A percentile compares a stretch with the other conserved stretches of the same genome.
Conservation (phyloP, 2,329 filamentous ascomycete genomes). For the Diatrype stigma region DNA sequence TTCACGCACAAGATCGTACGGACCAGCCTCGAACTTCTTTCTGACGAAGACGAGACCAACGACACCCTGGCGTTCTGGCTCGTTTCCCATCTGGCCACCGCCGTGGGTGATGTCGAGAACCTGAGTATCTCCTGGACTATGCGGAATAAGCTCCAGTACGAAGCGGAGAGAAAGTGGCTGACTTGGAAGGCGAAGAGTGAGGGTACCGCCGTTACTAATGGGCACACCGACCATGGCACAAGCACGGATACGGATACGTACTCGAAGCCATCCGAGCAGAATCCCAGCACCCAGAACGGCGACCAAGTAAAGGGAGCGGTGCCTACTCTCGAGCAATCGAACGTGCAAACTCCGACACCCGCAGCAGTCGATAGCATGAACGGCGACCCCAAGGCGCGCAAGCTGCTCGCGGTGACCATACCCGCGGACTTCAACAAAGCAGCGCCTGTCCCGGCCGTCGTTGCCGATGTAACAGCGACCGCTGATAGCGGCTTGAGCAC, state of each 20-base stretch:
- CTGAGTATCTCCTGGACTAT: conserved; percentile 19
- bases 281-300: no score
- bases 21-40: conserved; percentile 23
- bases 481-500: neutral
- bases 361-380: neutral
- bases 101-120: conserved; percentile 17
- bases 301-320: no score
- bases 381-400: neutral
- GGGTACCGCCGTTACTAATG: conserved; percentile 4
- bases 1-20: conserved; percentile 20
- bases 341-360: neutral
- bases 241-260: neutral
- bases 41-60: conserved; percentile 25
- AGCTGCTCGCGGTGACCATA: neutral
- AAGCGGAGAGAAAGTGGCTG: conserved; percentile 17
- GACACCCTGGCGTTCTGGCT: conserved; percentile 23
- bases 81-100: conserved; percentile 17
- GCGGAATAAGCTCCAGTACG: conserved; percentile 18
- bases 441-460: neutral
- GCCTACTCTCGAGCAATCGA: no score
- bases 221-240: neutral
- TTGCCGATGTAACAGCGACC: neutral
- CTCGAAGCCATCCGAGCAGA: no score
- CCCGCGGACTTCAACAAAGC: neutral
- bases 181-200: conserved; percentile 18